Percentiles rank a stretch among this genome's conserved stretches.
Conservation (phyloP, 805 yeast species). For the Tetrapisispora pingtungensis region DNA sequence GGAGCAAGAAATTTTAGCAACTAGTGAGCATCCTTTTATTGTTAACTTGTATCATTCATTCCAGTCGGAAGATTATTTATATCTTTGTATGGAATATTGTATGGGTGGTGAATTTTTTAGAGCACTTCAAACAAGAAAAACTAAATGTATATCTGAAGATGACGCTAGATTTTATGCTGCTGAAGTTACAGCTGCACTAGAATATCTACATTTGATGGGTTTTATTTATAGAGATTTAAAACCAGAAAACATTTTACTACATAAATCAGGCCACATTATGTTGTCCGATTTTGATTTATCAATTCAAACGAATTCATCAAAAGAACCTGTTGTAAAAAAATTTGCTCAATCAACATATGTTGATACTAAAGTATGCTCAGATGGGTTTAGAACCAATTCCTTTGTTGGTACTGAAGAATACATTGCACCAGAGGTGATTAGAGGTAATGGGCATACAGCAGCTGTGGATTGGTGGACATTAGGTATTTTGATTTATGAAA, state of each 20-base stretch:
- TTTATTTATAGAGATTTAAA: conserved; percentile 92
- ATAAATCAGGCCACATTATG: conserved; percentile 98
- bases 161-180: conserved; percentile 94
- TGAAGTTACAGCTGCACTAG: conserved; percentile 94
- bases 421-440: conserved; percentile 95
- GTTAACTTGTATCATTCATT: conserved; percentile 94
- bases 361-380: conserved; percentile 91
- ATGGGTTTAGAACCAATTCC: conserved; percentile 93
- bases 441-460: conserved; percentile 94
- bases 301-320: conserved; percentile 71
- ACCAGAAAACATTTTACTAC: conserved; percentile 90
- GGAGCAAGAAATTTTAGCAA: conserved; percentile 92
- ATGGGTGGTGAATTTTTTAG: conserved; percentile 99
- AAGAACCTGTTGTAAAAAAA: conserved; percentile 44
- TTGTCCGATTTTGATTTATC: conserved; percentile 91
- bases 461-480: conserved; percentile 99
- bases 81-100: conserved; percentile 96
- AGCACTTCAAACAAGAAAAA: conserved; percentile 83
- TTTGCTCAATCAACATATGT: conserved; percentile 32
- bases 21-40: conserved; percentile 93
- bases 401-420: conserved; percentile 99
- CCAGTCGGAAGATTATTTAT: conserved; percentile 84
- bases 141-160: conserved; percentile 73
- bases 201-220: conserved; percentile 92
- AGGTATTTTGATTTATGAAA: conserved; percentile 86